phyloP scores from a whole-genome alignment of 2,329 filamentous ascomycete species.

The Thermoascus crustaceus region DNA sequence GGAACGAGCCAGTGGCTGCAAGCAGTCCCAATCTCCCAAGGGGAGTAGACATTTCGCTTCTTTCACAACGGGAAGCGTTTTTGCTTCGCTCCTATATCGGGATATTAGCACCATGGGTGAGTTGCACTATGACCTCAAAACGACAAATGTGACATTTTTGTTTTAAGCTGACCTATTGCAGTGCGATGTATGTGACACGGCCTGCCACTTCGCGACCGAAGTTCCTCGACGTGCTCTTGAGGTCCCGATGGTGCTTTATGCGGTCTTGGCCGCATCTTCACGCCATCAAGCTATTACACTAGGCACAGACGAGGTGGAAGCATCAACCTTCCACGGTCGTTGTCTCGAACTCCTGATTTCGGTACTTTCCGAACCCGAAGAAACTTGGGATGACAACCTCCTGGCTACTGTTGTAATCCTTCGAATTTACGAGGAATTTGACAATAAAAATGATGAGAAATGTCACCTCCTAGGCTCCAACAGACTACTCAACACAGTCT shows the following conservation, averaged over 20 bases:
- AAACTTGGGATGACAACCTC: conserved; percentile 40
- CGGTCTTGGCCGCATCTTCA: conserved; percentile 40
- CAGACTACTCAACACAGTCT: conserved; percentile 31
- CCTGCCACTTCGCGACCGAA: conserved; percentile 37
- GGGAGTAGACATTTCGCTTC: conserved; percentile 5
- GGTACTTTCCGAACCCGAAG: conserved; percentile 35
- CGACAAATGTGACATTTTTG: background rate
- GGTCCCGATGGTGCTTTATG: conserved; percentile 41
- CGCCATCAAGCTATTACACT: conserved; percentile 36
- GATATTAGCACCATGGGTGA: conserved; percentile 26
- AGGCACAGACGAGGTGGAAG: conserved; percentile 33
- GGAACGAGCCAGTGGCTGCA: background rate
- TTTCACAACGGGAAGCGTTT: conserved; percentile 25
- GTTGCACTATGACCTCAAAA: background rate
- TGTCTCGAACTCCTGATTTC: conserved; percentile 42
- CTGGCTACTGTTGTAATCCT: conserved; percentile 43
- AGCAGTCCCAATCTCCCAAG: conserved; percentile 10
- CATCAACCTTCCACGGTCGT: conserved; percentile 38
- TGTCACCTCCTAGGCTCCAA: conserved; percentile 33
- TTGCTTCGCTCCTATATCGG: conserved; percentile 28
- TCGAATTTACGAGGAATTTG: conserved; percentile 42
- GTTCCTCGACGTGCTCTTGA: conserved; percentile 41
- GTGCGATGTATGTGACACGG: conserved; percentile 28
- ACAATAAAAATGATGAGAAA: conserved; percentile 23
- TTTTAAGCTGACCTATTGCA: conserved; percentile 8